Evolutionary conservation across 768 basidiomycete genomes (phyloP).

Genomic region (Leucogyrophana mollusca): DNA sequence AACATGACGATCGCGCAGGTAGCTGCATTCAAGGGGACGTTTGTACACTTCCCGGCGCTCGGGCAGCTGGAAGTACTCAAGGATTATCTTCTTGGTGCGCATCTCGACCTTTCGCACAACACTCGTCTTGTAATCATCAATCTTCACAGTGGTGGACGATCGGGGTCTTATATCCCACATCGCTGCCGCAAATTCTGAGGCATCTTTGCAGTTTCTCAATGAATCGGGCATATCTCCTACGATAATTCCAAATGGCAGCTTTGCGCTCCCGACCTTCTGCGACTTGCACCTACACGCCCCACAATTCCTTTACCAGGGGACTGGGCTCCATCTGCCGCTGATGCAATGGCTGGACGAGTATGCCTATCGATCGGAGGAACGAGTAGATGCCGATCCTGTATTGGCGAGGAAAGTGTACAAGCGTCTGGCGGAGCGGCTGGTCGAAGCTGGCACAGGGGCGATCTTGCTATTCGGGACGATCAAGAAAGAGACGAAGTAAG

Average conservation of each 20-base stretch:
- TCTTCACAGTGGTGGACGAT: conserved; percentile 27
- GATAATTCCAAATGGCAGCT: conserved; percentile 50
- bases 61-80: conserved; percentile 53
- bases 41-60: conserved; percentile 55
- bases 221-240: conserved; percentile 16
- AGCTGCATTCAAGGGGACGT: conserved; percentile 43
- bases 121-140: conserved; percentile 4
- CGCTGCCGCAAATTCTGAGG: conserved; percentile 32
- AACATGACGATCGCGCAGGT: conserved; percentile 7
- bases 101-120: neutral
- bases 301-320: conserved; percentile 87
- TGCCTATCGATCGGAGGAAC: conserved; percentile 79
- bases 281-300: conserved; percentile 89
- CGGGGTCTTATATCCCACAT: conserved; percentile 54
- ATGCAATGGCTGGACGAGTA: conserved; percentile 85
- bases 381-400: conserved; percentile 57
- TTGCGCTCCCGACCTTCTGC: conserved; percentile 76
- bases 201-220: conserved; percentile 34
- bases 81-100: conserved; percentile 55
- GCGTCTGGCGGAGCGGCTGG: conserved; percentile 62
- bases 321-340: conserved; percentile 78
- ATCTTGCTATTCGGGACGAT: conserved; percentile 85
- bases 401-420: conserved; percentile 70
- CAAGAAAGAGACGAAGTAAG: conserved; percentile 78
- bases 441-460: conserved; percentile 74